Evolutionary conservation across 352 stramenopile genomes (phyloP), one percentile per base, ranked within the genome.

Genomic region (Vaucheria bursata): DNA sequence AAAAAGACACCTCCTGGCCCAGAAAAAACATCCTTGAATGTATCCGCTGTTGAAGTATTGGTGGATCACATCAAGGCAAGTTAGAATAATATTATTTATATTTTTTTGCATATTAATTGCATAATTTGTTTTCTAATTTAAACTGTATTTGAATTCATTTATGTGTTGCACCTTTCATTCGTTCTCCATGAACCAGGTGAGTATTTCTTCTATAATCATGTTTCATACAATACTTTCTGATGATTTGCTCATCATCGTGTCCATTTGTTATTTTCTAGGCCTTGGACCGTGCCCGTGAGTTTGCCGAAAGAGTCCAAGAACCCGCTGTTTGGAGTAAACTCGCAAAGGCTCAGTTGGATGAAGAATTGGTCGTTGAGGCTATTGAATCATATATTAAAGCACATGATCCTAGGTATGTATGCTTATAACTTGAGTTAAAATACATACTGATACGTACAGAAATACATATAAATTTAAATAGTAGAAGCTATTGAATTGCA

Each of bases 371-470:
- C 36, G 91, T 96, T 76, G 95, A 99, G 76, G 96, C 95, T n/a
- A 93, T 99, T 79, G 93, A 91, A 25, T 95, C 93, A 39, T 99
- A 98, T 88, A 99, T 99, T 83, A 98, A 98, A 88, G 96, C 97
- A 31, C 93, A 98, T 71, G 96, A 99, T 87, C 88, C 96, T 38
- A 69, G 59, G 59, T 69, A 69, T 69, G 59, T 69, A n/a, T 50
- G 39, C 39, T 50, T 50, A 50, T 50, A 12, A 12, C 12, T 12
- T 50, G 12, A n/a, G n/a, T n/a, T n/a, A n/a, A n/a, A n/a, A n/a
- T n/a, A n/a, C n/a, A n/a, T n/a, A n/a, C n/a, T 50, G 39, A 50
- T 12, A 50, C 39, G 12, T 50, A 5, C 12, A 50, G 5, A 50
- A 5, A 50, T 50, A 12, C 12, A 50, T 50, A 12, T 12, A 12